phyloP scores from a whole-genome alignment of 257 asterid species.

The Solanum sparsipilum region DNA sequence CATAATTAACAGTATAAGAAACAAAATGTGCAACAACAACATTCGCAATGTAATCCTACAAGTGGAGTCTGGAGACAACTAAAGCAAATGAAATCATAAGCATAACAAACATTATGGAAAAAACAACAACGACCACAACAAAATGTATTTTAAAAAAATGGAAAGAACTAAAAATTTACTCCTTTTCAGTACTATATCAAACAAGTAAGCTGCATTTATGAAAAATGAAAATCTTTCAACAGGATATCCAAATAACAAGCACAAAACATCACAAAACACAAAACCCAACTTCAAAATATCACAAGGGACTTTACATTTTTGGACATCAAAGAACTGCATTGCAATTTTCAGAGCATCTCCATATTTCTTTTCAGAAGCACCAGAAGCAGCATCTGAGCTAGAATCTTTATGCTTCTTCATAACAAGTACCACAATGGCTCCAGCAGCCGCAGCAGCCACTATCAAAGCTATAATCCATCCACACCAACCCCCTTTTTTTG shows the following conservation, averaged over 20 bases:
- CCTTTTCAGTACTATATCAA: not conserved
- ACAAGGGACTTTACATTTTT: constrained; percentile 42
- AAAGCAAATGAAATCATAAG: not conserved
- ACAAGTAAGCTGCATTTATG: not conserved
- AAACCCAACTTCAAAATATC: not conserved
- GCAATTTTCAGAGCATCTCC: constrained; percentile 59
- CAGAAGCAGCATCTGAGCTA: constrained; percentile 36
- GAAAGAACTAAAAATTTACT: not conserved
- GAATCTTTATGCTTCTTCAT: constrained; percentile 29
- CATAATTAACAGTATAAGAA: not conserved
- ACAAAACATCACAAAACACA: not conserved
- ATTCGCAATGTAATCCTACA: not conserved
- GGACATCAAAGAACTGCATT: constrained; percentile 76
- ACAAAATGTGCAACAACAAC: not conserved
- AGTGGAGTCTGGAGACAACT: not conserved
- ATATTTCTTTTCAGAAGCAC: constrained; percentile 38
- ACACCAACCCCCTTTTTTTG: constrained; percentile 39
- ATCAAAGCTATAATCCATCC: constrained; percentile 42
- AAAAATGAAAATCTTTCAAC: not conserved
- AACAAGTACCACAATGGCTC: constrained; percentile 20
- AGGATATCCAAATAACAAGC: not conserved
- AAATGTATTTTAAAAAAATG: not conserved
- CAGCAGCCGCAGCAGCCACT: constrained; percentile 34
- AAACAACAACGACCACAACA: not conserved
- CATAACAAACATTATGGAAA: not conserved